These are phyloP conservation scores for Trichocomaceae sp. DNA, from an alignment of 2,329 filamentous ascomycete species.

Conservation along the genomic window DNA sequence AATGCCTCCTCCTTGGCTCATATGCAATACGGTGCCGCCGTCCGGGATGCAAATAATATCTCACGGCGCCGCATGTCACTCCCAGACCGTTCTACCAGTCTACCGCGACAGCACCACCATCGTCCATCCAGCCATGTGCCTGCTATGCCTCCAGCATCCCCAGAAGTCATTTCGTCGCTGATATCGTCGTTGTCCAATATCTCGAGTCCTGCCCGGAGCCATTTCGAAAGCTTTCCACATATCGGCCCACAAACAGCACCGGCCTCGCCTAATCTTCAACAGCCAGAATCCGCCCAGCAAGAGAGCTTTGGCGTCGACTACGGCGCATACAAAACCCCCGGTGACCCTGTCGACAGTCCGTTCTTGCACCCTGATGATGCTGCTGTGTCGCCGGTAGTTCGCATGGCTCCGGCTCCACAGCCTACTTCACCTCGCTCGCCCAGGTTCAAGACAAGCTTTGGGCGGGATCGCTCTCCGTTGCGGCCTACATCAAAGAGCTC, in stretches of 20 bases:
- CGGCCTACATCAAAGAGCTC: slow-evolving; percentile 35
- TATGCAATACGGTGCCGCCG: background rate
- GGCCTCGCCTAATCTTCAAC: slow-evolving; percentile 26
- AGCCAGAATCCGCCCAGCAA: slow-evolving; percentile 16
- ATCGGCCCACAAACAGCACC: slow-evolving; percentile 37
- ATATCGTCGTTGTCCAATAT: slow-evolving; percentile 57
- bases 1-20: background rate
- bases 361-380: slow-evolving; percentile 51
- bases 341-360: slow-evolving; percentile 45
- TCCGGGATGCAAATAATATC: slow-evolving; percentile 13
- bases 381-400: slow-evolving; percentile 63
- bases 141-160: slow-evolving; percentile 38
- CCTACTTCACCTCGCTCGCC: slow-evolving; percentile 47
- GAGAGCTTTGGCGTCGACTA: slow-evolving; percentile 63
- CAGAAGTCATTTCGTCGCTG: slow-evolving; percentile 51
- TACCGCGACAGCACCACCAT: slow-evolving; percentile 4
- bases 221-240: slow-evolving; percentile 57
- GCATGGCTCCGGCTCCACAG: slow-evolving; percentile 74
- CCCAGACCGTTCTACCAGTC: slow-evolving; percentile 23
- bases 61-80: slow-evolving; percentile 41
- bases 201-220: slow-evolving; percentile 58
- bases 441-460: slow-evolving; percentile 54
- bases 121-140: slow-evolving; percentile 24
- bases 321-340: slow-evolving; percentile 54
- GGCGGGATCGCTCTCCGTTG: slow-evolving; percentile 34